Percentiles rank a stretch among this genome's conserved stretches.
These are phyloP conservation scores for Euryodendron excelsum DNA, from an alignment of 148 eudicot genomes.

Conservation along the genomic window DNA sequence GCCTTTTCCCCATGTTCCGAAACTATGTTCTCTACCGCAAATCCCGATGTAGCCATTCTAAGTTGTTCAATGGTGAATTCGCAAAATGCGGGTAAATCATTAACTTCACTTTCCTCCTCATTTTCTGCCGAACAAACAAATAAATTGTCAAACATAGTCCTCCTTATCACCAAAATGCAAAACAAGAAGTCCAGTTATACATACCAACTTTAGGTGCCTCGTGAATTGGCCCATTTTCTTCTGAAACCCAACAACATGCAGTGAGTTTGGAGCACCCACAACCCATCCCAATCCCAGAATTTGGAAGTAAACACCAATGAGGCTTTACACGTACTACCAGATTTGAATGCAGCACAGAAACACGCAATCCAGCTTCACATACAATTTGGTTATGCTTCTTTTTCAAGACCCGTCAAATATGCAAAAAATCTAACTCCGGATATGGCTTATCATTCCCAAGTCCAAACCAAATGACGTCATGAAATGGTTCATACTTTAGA, in stretches of 20 bases:
- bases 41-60: slow-evolving; percentile 78
- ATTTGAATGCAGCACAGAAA: slow-evolving; percentile 14
- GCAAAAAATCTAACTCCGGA: background rate
- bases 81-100: slow-evolving; percentile 60
- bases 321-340: slow-evolving; percentile 3
- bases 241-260: slow-evolving; percentile 59
- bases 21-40: slow-evolving; percentile 91
- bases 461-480: background rate
- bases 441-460: background rate
- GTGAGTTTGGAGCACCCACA: slow-evolving; percentile 49
- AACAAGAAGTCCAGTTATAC: slow-evolving; percentile 1
- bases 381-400: background rate
- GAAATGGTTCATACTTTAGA: no score
- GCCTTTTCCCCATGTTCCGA: slow-evolving; percentile 99
- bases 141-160: slow-evolving; percentile 1
- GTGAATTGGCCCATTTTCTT: slow-evolving; percentile 35
- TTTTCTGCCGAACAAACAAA: slow-evolving; percentile 38
- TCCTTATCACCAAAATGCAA: background rate
- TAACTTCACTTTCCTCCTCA: slow-evolving; percentile 52
- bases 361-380: slow-evolving; percentile 15
- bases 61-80: slow-evolving; percentile 77
- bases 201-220: slow-evolving; percentile 56
- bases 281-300: slow-evolving; percentile 53
- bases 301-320: slow-evolving; percentile 11
- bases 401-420: slow-evolving; percentile 4